Base-by-base conservation (phyloP, 116 monocot genomes). In the Posidonia oceanica region DNA sequence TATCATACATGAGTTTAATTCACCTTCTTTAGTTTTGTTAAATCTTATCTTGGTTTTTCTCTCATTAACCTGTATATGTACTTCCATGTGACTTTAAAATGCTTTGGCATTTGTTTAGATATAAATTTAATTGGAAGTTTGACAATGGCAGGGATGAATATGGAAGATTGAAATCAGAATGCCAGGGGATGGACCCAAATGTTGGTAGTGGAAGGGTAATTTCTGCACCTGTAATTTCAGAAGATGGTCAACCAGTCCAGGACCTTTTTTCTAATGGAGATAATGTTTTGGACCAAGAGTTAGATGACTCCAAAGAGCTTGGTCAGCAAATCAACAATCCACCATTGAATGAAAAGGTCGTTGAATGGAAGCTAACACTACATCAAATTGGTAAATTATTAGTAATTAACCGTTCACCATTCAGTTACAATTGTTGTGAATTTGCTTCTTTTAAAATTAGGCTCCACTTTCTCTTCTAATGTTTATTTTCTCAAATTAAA, bases 281-380 rank as follows among this genome's bases (percentile, higher is more conserved):
- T 65, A 16, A 69, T 77, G 29, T 54, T 54, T 29, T 21, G 3
- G 72, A 63, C 37, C 39, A 68, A 37, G 59, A 42, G 20, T 71
- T 52, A 37, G 74, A 74, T 51, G 52, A 13, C 52, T 71, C 76
- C 10, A 41, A 40, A 66, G 52, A 41, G 36, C 16, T 71, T 64
- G 76, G 71, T 64, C 21, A 80, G 21, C 39, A 69, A 71, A 57
- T 20, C 29, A 57, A 69, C 36, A 63, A 62, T 21, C 55, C 59
- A 39, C 41, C 63, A n/a, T 29, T 52, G 15, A 79, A 91, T 70
- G 62, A 83, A 61, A 88, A 81, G 52, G 79, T 86, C 60, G 75
- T 88, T 54, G 79, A 83, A 59, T 95, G 95, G 91, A 95, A 91
- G 69, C 88, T 88, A 39, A 86, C 88, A 42, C 75, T 95, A 64